These are phyloP conservation scores for Phyllosticta capitalensis DNA, from an alignment of 2,329 filamentous ascomycete genomes.

Conservation along the genomic window DNA sequence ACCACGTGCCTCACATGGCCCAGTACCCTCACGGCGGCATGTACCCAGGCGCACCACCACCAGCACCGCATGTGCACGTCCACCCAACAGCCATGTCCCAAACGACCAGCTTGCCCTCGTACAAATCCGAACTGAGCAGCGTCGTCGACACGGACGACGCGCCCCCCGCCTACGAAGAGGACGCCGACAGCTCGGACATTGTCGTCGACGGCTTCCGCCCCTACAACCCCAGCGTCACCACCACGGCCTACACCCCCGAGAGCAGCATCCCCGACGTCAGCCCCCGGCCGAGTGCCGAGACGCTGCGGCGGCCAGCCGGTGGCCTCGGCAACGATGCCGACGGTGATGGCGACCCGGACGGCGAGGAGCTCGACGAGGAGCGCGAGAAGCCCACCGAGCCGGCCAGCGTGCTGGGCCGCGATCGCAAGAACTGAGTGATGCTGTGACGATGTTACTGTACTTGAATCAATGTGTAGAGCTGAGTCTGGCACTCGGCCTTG, in stretches of 20 bases:
- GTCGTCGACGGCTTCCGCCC: slow-evolving; percentile 35
- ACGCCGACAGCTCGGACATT: slow-evolving; percentile 26
- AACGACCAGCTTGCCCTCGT: slow-evolving; percentile 36
- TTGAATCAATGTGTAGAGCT: background rate
- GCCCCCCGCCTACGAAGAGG: slow-evolving; percentile 35
- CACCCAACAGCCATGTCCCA: slow-evolving; percentile 19
- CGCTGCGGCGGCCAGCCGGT: slow-evolving; percentile 14
- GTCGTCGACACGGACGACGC: slow-evolving; percentile 19
- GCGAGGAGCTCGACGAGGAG: background rate
- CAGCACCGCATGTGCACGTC: slow-evolving; percentile 15
- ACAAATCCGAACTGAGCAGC: slow-evolving; percentile 29
- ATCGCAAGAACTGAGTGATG: slow-evolving; percentile 4
- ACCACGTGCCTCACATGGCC: background rate
- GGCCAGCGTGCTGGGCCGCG: slow-evolving; percentile 1
- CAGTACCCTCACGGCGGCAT: background rate
- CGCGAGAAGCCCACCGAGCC: background rate
- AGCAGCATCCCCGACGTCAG: slow-evolving; percentile 31
- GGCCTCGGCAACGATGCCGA: background rate
- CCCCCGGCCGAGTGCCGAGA: slow-evolving; percentile 29
- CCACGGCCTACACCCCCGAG: slow-evolving; percentile 27
- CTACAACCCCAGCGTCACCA: slow-evolving; percentile 24
- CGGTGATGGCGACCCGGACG: background rate
- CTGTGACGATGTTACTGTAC: background rate
- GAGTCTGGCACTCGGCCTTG: background rate
- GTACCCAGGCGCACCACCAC: background rate